Evolutionary conservation across 1,284 basidiomycete genomes (phyloP).

Genomic region (Chiua sp.): DNA sequence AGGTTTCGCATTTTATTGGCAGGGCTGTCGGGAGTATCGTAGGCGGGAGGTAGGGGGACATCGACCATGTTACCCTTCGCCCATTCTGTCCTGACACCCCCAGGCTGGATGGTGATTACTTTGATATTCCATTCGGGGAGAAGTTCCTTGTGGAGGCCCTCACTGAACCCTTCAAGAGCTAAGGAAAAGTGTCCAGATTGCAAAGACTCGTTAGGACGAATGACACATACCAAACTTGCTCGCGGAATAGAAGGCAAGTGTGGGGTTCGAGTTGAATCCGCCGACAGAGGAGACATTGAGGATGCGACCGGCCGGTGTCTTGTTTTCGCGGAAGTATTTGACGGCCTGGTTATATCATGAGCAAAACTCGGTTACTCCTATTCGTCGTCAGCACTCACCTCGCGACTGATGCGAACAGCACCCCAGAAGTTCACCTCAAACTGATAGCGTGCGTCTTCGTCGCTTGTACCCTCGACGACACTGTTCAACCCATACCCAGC

Average conservation of each 20-base stretch:
- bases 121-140: constrained; percentile 30
- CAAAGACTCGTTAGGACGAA: too few relatives aligned
- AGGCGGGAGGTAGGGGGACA: constrained; percentile 16
- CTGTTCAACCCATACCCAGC: constrained; percentile 30
- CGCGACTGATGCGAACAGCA: constrained; percentile 35
- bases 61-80: constrained; percentile 27
- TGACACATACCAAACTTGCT: constrained; percentile 26
- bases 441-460: constrained; percentile 35
- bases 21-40: constrained; percentile 19
- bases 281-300: constrained; percentile 28
- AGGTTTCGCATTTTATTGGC: constrained; percentile 19
- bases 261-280: constrained; percentile 22
- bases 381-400: constrained; percentile 8
- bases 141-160: constrained; percentile 25
- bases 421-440: constrained; percentile 46
- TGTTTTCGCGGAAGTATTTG: constrained; percentile 30
- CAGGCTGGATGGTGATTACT: constrained; percentile 27
- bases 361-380: background rate
- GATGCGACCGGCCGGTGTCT: constrained; percentile 23
- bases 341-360: constrained; percentile 15
- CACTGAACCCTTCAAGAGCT: constrained; percentile 32
- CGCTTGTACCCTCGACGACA: constrained; percentile 30
- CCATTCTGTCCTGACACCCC: constrained; percentile 29
- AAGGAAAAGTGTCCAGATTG: background rate
- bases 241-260: too few relatives aligned